These are phyloP conservation scores for Skeletonema tropicum DNA, from an alignment of 108 stramenopile species.

Conservation along the genomic window DNA sequence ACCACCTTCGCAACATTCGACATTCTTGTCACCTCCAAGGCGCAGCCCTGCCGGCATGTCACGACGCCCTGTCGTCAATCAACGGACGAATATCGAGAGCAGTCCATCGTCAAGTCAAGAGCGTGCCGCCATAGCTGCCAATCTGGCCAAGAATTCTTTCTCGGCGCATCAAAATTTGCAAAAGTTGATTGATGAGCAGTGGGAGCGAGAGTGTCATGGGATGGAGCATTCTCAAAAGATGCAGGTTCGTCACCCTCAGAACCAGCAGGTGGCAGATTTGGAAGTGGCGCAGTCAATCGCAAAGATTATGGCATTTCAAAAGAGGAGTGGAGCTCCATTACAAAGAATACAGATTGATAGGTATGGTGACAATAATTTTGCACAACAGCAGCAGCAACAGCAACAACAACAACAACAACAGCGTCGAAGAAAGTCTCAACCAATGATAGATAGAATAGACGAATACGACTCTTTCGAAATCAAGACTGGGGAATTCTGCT, in stretches of 20 bases:
- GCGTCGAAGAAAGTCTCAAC: neutral
- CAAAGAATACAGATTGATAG: neutral
- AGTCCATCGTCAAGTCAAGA: neutral
- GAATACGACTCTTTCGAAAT: neutral
- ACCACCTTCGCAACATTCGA: neutral
- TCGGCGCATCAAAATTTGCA: slow-evolving; percentile 5
- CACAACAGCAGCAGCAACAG: neutral
- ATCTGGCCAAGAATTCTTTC: neutral
- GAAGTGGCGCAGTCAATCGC: neutral
- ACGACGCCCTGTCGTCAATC: neutral
- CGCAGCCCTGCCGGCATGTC: neutral
- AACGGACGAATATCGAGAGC: neutral
- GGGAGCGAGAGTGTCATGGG: neutral
- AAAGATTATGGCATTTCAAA: neutral
- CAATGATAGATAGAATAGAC: neutral
- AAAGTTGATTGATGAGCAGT: neutral
- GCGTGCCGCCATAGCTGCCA: neutral
- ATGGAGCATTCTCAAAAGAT: neutral
- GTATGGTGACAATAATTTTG: neutral
- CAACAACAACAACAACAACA: neutral
- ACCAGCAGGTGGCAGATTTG: neutral
- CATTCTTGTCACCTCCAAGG: neutral
- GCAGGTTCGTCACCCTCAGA: neutral
- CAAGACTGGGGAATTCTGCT: neutral
- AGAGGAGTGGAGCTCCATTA: neutral